A percentile compares a stretch with the other conserved stretches of the same genome.
These are phyloP conservation scores for Fusarium xyrophilum DNA, from an alignment of 2,329 filamentous ascomycete genomes.

Conservation along the genomic window DNA sequence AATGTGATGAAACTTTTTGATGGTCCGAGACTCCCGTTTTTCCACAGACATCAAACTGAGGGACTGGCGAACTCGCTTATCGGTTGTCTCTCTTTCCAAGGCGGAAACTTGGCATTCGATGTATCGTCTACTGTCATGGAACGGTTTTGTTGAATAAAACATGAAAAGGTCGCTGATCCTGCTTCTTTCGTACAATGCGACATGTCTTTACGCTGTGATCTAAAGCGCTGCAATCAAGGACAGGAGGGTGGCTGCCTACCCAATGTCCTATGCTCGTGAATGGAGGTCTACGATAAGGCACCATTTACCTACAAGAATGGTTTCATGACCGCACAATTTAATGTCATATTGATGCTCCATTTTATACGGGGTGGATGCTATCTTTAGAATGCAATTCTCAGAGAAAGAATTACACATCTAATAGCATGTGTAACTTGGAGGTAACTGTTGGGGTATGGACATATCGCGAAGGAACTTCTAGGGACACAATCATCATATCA, in stretches of 20 bases:
- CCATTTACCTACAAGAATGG: too few relatives aligned
- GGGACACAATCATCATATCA: fast-evolving
- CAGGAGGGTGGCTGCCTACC: not conserved
- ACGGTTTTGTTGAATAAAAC: not conserved
- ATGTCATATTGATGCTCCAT: fast-evolving
- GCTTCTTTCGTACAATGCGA: not conserved
- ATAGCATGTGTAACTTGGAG: too few relatives aligned
- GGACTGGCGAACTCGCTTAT: too few relatives aligned
- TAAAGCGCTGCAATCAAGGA: not conserved
- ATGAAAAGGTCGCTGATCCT: fast-evolving
- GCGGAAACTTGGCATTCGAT: fast-evolving
- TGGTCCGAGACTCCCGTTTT: not conserved
- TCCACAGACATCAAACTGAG: not conserved
- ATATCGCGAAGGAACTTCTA: not conserved
- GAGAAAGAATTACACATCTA: not conserved
- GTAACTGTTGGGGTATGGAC: fast-evolving
- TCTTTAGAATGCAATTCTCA: too few relatives aligned
- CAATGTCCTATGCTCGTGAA: fast-evolving
- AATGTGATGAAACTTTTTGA: not conserved
- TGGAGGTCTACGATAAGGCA: not conserved
- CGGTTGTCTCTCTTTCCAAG: not conserved
- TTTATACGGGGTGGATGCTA: fast-evolving
- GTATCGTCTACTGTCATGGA: not conserved
- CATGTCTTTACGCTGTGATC: fast-evolving
- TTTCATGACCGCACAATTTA: fast-evolving